A percentile compares a stretch with the other conserved stretches of the same genome.
Evolutionary conservation across 345 rosid genomes (phyloP).

Genomic region (Excoecaria cochinchinensis): DNA sequence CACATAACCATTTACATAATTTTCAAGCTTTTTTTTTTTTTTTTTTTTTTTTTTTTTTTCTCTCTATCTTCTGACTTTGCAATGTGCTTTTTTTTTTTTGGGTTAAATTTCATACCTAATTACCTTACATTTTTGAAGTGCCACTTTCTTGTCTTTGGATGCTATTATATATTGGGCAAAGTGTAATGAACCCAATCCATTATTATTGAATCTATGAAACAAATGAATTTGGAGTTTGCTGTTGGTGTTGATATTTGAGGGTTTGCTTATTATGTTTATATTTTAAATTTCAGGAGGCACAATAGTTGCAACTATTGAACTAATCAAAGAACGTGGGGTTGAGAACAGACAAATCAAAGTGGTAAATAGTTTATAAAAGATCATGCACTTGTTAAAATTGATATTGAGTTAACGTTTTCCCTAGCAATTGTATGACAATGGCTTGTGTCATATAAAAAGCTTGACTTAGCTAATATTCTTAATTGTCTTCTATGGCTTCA

Average conservation of each 20-base stretch:
- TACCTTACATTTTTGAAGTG: not conserved
- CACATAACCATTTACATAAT: not conserved
- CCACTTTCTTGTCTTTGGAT: not conserved
- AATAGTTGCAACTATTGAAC: constrained; percentile 69
- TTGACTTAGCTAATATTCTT: no score
- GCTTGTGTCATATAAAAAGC: not conserved
- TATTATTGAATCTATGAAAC: no score
- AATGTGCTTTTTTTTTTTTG: not conserved
- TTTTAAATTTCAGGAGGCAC: constrained; percentile 69
- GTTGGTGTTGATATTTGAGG: not conserved
- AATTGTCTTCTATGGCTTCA: no score
- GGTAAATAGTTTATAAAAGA: constrained; percentile 40
- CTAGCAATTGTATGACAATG: not conserved
- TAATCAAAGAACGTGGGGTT: constrained; percentile 67
- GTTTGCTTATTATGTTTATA: not conserved
- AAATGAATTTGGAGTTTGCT: not conserved
- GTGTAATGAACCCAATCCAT: not conserved
- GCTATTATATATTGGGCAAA: not conserved
- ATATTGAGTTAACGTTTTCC: not conserved
- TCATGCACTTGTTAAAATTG: not conserved
- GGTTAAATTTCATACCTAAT: not conserved
- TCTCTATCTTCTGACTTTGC: not conserved
- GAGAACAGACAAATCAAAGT: constrained; percentile 81
- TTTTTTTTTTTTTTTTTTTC: no score
- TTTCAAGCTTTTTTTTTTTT: not conserved